These are phyloP conservation scores for Protostelium mycophagum DNA, from an alignment of 78 protist species.

Conservation along the genomic window DNA sequence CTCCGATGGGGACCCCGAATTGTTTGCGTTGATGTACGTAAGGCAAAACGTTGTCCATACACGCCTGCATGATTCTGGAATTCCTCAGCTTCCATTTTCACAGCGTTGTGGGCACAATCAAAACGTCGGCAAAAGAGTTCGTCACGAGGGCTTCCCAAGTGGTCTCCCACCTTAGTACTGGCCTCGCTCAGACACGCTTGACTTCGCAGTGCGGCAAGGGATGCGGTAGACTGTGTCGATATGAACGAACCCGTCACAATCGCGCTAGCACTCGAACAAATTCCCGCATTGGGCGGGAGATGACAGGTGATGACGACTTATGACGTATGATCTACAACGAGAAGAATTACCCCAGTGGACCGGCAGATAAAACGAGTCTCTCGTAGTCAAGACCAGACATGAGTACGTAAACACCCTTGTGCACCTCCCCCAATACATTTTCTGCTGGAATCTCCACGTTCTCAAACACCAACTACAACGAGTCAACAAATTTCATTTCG, in stretches of 20 bases:
- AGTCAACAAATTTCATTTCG: no score
- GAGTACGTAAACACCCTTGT: conserved; percentile 81
- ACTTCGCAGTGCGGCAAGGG: no score
- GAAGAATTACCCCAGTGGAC: conserved; percentile 73
- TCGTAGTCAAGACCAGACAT: conserved; percentile 92
- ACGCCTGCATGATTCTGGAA: conserved; percentile 73
- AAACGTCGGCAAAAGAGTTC: no score
- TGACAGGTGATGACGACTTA: no score
- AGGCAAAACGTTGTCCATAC: conserved; percentile 78
- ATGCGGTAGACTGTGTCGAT: no score
- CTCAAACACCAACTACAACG: conserved; percentile 31
- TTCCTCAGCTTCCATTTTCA: no score
- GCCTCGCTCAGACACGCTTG: no score
- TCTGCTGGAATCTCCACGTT: conserved; percentile 73
- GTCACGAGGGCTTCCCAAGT: no score
- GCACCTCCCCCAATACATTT: conserved; percentile 73
- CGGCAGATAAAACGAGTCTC: conserved; percentile 86
- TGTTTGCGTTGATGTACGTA: conserved; percentile 82
- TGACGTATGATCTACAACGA: no score
- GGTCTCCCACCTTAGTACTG: no score
- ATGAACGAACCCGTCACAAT: conserved; percentile 4
- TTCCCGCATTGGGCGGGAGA: no score
- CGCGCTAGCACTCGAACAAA: neutral
- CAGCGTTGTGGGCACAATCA: neutral
- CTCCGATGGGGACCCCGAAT: conserved; percentile 82